Conservation (phyloP, 805 yeast genomes). For the Ogataea paraovalis region DNA sequence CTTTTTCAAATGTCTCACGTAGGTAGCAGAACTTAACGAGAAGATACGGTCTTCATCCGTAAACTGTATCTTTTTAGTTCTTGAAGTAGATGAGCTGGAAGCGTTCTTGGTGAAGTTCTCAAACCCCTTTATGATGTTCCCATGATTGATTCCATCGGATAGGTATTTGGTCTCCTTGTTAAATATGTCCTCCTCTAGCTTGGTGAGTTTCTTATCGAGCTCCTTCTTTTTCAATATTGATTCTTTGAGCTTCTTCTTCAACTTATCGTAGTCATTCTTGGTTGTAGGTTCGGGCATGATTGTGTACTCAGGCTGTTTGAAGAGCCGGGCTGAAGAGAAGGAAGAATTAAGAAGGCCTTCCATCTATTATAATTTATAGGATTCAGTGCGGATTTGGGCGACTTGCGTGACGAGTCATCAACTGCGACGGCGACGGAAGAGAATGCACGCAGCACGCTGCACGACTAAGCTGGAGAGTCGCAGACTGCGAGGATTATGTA, state of each 20-base stretch:
- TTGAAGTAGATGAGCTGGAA: slow-evolving; percentile 27
- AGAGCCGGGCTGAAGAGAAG: background rate
- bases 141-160: slow-evolving; percentile 58
- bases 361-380: no score
- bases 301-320: no score
- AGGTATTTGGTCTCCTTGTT: slow-evolving; percentile 76
- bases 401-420: no score
- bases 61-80: slow-evolving; percentile 46
- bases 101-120: slow-evolving; percentile 63
- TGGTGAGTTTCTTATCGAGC: slow-evolving; percentile 59
- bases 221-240: slow-evolving; percentile 57
- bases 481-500: no score
- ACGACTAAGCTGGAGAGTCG: no score
- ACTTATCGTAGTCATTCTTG: slow-evolving; percentile 53
- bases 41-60: slow-evolving; percentile 79
- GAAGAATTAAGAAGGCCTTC: background rate
- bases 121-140: slow-evolving; percentile 89
- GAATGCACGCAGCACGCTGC: no score
- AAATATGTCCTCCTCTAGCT: slow-evolving; percentile 73
- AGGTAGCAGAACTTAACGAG: slow-evolving; percentile 69
- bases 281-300: slow-evolving; percentile 15
- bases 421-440: no score
- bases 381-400: no score
- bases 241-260: slow-evolving; percentile 63
- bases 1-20: slow-evolving; percentile 57